Evolutionary conservation across 495 filamentous ascomycete genomes (phyloP).

Genomic region (Emericellopsis terricola): DNA sequence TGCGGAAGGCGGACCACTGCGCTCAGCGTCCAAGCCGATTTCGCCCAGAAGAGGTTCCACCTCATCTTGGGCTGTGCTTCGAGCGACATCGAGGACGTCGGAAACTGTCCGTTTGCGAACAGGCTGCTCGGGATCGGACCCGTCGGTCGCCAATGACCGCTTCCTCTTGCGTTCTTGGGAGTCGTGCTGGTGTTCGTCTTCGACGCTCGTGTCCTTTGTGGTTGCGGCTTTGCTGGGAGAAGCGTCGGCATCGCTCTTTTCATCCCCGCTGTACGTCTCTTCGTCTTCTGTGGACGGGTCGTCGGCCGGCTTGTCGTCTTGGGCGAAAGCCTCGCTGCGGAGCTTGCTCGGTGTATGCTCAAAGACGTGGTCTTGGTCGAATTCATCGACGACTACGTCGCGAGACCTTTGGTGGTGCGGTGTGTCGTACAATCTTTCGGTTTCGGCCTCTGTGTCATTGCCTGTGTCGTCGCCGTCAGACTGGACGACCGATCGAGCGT

Average conservation of each 20-base stretch:
- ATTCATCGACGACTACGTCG: slow-evolving; percentile 38
- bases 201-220: not conserved
- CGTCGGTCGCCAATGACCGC: slow-evolving; percentile 24
- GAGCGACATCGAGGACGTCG: too few relatives aligned
- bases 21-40: slow-evolving; percentile 20
- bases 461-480: slow-evolving; percentile 22
- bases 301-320: slow-evolving; percentile 15
- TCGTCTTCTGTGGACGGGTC: slow-evolving; percentile 19
- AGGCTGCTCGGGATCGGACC: slow-evolving; percentile 30
- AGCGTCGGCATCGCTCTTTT: slow-evolving; percentile 13
- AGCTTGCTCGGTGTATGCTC: slow-evolving; percentile 54
- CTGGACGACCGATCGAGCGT: slow-evolving; percentile 13
- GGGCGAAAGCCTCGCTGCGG: slow-evolving; percentile 22
- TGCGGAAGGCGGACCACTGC: slow-evolving; percentile 21
- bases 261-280: slow-evolving; percentile 15
- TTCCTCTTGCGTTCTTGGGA: slow-evolving; percentile 33
- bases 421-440: slow-evolving; percentile 84
- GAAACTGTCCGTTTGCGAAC: slow-evolving; percentile 40
- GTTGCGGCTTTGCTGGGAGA: slow-evolving; percentile 5
- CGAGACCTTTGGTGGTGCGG: slow-evolving; percentile 52
- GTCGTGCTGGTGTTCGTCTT: not conserved
- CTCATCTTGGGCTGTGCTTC: too few relatives aligned
- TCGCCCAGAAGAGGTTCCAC: too few relatives aligned
- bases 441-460: slow-evolving; percentile 95
- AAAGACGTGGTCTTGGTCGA: slow-evolving; percentile 19